A percentile compares a stretch with the other conserved stretches of the same genome.
phyloP scores from a whole-genome alignment of 1,284 basidiomycete species.

The Vanrija pseudolonga region DNA sequence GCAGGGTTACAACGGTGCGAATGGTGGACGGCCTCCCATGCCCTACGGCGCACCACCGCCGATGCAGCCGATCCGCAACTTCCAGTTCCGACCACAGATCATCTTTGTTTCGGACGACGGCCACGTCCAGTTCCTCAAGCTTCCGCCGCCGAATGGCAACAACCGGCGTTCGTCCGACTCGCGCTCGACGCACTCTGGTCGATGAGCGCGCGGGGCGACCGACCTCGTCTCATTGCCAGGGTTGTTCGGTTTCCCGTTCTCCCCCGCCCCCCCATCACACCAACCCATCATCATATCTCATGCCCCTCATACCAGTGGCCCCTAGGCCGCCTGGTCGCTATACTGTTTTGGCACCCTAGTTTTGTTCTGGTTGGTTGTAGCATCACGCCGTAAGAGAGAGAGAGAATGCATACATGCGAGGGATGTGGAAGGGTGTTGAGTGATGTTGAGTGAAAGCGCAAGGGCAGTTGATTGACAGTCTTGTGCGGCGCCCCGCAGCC shows the following conservation, averaged over 20 bases:
- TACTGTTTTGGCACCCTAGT: no score
- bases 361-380: constrained; percentile 1
- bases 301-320: no score
- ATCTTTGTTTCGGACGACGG: constrained; percentile 48
- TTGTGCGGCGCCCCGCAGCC: not conserved
- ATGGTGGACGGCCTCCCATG: constrained; percentile 2
- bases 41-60: constrained; percentile 4
- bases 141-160: constrained; percentile 22
- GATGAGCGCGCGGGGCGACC: not conserved
- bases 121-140: constrained; percentile 49
- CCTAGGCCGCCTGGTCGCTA: no score
- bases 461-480: no score
- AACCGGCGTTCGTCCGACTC: constrained; percentile 7
- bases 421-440: not conserved
- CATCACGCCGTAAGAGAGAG: not conserved
- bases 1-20: constrained; percentile 2
- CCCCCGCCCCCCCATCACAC: not conserved
- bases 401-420: constrained; percentile 4
- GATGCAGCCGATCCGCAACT: constrained; percentile 25
- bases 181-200: not conserved
- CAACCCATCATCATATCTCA: no score
- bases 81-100: constrained; percentile 38
- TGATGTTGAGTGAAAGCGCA: no score
- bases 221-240: no score
- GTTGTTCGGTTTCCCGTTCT: not conserved